Evolutionary conservation across 345 rosid genomes (phyloP), one percentile per base, ranked within the genome.

Genomic region (Eucalyptus shirleyi): DNA sequence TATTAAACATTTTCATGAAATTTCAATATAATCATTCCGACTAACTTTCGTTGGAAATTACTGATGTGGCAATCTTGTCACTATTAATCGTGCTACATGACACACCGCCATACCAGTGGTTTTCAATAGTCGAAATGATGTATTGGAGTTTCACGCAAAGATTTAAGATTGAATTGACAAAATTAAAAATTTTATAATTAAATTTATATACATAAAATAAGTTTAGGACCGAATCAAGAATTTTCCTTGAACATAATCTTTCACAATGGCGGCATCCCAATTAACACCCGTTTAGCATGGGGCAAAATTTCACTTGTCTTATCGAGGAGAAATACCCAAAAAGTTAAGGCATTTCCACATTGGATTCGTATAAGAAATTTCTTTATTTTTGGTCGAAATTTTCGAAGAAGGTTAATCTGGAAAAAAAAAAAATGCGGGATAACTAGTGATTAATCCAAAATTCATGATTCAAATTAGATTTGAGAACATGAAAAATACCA

Each of bases 51-150:
- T 1, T 5, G 0, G 0, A 34, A 72, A 37, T 9, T 19, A 19
- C 1, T 3, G 2, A 37, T 1, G 9, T 37, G 0, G 0, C 7
- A 0, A 1, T 67, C 1, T 18, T 4, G 1, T 32, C 4, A 8
- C 1, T 3, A 10, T 1, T 2, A 3, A 53, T 53, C 2, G 0
- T 53, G 0, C 4, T 53, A 53, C 0, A 19, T 53, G 2, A 53
- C 24, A 67, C 6, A 67, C 0, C 10, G 1, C 0, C 17, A n/a
- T 6, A 16, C 21, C 0, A 15, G 3, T 3, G 40, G 0, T 32
- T 67, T 67, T 1, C 2, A 0, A 67, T 3, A 9, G 0, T 16
- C 0, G 1, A 6, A 10, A 72, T 0, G 2, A 34, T 5, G 4
- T 2, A 3, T 34, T 5, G 1, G 26, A 72, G 23, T 72, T 34